Base-by-base conservation (phyloP, 2,329 filamentous ascomycete species). In the Fusarium hostae region DNA sequence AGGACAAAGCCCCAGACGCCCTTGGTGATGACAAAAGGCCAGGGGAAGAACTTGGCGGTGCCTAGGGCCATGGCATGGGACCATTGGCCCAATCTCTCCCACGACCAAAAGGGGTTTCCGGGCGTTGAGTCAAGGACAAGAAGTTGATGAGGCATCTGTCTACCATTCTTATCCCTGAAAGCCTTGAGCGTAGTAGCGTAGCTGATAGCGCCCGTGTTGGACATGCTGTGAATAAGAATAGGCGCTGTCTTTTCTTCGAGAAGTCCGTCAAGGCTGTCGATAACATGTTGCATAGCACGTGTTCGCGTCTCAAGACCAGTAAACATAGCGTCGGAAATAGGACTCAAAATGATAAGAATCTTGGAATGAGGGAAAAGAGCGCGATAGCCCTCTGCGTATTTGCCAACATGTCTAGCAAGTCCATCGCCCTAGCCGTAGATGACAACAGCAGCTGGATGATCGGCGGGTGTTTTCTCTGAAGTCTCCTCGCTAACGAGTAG, bases 391-490 rank as follows among this genome's bases (percentile, higher is more conserved):
- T 85, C 82, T 18, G 84, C 81, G 72, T 89, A 90, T 76, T 90
- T 90, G 63, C 81, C 79, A 32, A 89, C 82, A 75, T 90, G 84
- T 68, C 86, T 87, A 4, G 87, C 84, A 16, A 80, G 78, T 26
- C 85, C 86, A 68, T 90, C 88, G 57, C 88, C 87, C 88, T 87
- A 90, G 73, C 86, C 84, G 76, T 85, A 89, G 65, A 90, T 81
- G 48, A 89, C 74, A 45, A 89, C 79, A 9, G 82, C 84, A 22
- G 82, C 81, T 6, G 86, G 86, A 52, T 84, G 78, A 30, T 72
- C 55, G 9, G 66, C 39, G 9, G 74, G 61, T 9, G 70, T 57
- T 7, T 72, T 40, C 10, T 72, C 71, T 24, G 76, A 67, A 8
- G 72, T 52, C 18, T 81, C 76, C 44, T 81, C 77, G 15, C 83